Evolutionary conservation across 495 filamentous ascomycete species (phyloP).

Genomic region (Lentithecium fluviatile): DNA sequence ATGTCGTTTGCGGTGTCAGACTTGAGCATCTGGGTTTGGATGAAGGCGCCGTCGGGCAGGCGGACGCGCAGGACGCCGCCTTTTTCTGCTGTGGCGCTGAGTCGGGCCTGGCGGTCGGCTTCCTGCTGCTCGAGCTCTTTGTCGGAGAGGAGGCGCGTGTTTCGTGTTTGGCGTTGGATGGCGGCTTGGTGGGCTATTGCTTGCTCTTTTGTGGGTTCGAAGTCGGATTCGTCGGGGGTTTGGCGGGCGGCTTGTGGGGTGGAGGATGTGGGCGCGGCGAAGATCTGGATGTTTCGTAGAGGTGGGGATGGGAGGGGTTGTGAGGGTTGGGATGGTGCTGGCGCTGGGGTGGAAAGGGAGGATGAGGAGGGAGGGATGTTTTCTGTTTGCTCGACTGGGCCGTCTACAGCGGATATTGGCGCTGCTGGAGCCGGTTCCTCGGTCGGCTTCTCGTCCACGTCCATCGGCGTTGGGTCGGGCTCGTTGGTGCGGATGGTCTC

Average conservation of each 20-base stretch:
- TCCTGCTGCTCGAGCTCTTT: conserved; percentile 61
- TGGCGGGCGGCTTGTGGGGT: conserved; percentile 73
- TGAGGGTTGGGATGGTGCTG: conserved; percentile 16
- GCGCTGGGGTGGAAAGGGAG: conserved; percentile 21
- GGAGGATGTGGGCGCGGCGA: conserved; percentile 64
- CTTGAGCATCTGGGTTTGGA: conserved; percentile 62
- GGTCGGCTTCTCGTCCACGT: conserved; percentile 10
- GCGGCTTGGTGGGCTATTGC: conserved; percentile 76
- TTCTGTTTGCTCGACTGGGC: not conserved
- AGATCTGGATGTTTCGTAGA: conserved; percentile 64
- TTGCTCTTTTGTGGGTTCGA: conserved; percentile 79
- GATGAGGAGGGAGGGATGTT: not conserved
- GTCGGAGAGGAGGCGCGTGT: conserved; percentile 68
- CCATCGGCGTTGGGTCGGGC: conserved; percentile 28
- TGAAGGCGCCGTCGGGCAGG: conserved; percentile 77
- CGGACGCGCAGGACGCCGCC: conserved; percentile 73
- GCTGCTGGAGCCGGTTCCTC: conserved; percentile 2
- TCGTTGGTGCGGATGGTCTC: conserved; percentile 4
- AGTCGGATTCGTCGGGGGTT: conserved; percentile 68
- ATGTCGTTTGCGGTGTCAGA: conserved; percentile 62
- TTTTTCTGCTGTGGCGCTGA: conserved; percentile 59
- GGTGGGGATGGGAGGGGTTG: conserved; percentile 25
- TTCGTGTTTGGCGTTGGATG: conserved; percentile 61
- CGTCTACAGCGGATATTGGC: not conserved
- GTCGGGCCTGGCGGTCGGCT: conserved; percentile 56